Evolutionary conservation across 306 rosid species (phyloP), one percentile per base, ranked within the genome.

Genomic region (Pterocarpus santalinus): DNA sequence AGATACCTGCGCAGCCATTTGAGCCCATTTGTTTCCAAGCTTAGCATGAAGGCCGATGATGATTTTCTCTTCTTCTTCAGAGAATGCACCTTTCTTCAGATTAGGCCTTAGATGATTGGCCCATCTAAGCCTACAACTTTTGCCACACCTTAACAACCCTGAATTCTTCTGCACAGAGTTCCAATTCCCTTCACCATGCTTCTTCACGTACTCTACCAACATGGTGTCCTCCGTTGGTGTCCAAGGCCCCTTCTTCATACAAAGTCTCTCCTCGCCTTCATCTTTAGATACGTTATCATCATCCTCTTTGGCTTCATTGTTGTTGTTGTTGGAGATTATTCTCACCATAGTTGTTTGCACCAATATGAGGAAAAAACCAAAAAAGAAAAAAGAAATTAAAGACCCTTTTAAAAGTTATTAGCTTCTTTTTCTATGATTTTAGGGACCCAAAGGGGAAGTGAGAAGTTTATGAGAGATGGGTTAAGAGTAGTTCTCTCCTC

Each of bases 91-190:
- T 22, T 92, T 95, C 69, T 88, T 95, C 16, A 95, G 88, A 76
- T 95, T 88, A 4, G 98, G 97, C 55, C 97, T 75, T 36, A 95
- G 81, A 80, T 95, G 98, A 64, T 95, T 95, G 12, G 97, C 91
- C 98, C 98, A 95, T 52, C 98, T 67, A 3, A 95, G 91, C 69
- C 98, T 84, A 49, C 98, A 95, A 52, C 98, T 95, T 80, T 95
- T 95, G 12, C 98, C 97, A 56, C 95, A 89, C 51, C 98, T 81
- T 0, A 75, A 80, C 69, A 95, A 70, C 14, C 88, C 92, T 0
- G 94, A 82, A 66, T 89, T 88, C 80, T 88, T 91, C 52, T 88
- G 97, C 2, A 95, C 95, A 0, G 87, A 87, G 55, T 89, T 92
- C 97, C 98, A 95, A 74, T 88, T 95, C n/a, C 98, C 98, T 76